Evolutionary conservation across 768 basidiomycete species (phyloP), one percentile per base, ranked within the genome.

Genomic region (Tylopilus subfusipes): DNA sequence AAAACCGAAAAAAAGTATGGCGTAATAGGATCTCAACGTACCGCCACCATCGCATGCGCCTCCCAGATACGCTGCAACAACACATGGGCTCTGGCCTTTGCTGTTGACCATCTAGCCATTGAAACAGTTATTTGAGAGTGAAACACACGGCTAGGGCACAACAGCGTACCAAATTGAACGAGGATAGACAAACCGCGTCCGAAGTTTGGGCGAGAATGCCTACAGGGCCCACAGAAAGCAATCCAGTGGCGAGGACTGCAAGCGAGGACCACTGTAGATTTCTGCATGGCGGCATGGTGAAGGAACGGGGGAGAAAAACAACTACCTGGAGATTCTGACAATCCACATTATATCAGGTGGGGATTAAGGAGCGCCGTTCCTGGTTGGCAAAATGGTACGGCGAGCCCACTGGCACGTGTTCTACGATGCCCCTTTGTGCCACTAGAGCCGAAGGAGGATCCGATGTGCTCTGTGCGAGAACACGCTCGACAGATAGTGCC

Each of bases 31-130:
- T 22, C 12, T 42, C 22, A 13, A 42, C 42, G 53, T 54, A 81
- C 78, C 60, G 31, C 76, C 74, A 42, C 64, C 68, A 48, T 61
- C 72, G 48, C 80, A 82, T 1, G 72, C 71, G 25, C 75, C 69
- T 31, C 77, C 60, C 2, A 81, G 64, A 38, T 73, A 74, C 2
- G 79, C 73, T 14, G 78, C 67, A 21, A 82, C 64, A 13, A 72
- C 42, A 57, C 80, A 82, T n/a, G 80, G 78, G 16, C 67, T 77
- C 55, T 82, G 74, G 42, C 65, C 64, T 46, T 73, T 70, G 22
- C 78, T 78, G 53, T 83, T 83, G 45, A 45, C 13, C 69, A 72
- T 68, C 68, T 70, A 27, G 9, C 22, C 45, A 36, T 30, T 4
- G 19, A 45, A 52, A 34, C 21, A 33, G 14, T 36, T 36, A 36